Conservation (phyloP, 371 early-diverging fungal species). For the Lichtheimia ramosa region DNA sequence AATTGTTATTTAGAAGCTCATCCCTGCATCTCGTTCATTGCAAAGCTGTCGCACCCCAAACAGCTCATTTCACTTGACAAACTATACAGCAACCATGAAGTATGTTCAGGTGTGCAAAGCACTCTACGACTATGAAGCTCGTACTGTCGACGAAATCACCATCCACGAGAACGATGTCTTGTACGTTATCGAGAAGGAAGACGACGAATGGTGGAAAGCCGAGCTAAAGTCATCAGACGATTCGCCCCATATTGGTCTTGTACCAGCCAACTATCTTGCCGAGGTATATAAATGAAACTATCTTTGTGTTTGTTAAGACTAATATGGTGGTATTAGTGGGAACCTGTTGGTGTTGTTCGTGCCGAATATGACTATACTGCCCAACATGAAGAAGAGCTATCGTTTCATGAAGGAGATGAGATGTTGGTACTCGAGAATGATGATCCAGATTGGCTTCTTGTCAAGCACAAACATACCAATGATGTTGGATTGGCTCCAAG, state of each 20-base stretch:
- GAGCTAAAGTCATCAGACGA: conserved; percentile 55
- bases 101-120: conserved; percentile 48
- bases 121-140: conserved; percentile 76
- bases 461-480: conserved; percentile 49
- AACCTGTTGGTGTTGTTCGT: conserved; percentile 55
- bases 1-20: too few relatives aligned
- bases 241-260: conserved; percentile 62
- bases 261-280: conserved; percentile 78
- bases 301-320: not conserved
- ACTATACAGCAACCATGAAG: conserved; percentile 25
- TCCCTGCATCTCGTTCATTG: too few relatives aligned
- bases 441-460: conserved; percentile 83
- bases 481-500: conserved; percentile 74
- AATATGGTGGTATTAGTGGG: not conserved
- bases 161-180: conserved; percentile 77
- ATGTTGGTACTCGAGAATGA: conserved; percentile 72
- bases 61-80: too few relatives aligned
- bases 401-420: conserved; percentile 73
- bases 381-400: conserved; percentile 75
- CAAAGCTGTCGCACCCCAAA: too few relatives aligned
- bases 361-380: conserved; percentile 83
- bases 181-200: conserved; percentile 73
- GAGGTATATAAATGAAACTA: conserved; percentile 41
- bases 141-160: conserved; percentile 83
- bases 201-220: conserved; percentile 81